Evolutionary conservation across 352 stramenopile genomes (phyloP).

Genomic region (Phytopythium oedochilum): DNA sequence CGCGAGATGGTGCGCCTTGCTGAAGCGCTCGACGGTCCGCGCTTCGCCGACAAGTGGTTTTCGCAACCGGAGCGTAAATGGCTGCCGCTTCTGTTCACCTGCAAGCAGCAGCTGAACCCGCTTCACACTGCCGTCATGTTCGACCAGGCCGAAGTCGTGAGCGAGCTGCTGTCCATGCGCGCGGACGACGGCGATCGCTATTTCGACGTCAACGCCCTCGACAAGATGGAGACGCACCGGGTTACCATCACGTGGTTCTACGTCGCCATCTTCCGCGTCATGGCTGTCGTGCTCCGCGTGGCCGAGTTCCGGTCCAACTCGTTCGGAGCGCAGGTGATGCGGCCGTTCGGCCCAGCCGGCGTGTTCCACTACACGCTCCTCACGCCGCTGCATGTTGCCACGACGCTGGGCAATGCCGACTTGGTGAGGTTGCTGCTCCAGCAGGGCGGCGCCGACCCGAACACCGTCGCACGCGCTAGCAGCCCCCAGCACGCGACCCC

Average conservation of each 20-base stretch:
- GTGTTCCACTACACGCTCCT: conserved; percentile 60
- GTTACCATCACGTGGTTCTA: conserved; percentile 72
- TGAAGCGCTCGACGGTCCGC: conserved; percentile 43
- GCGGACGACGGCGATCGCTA: conserved; percentile 7
- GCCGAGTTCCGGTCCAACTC: background rate
- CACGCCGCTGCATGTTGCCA: conserved; percentile 66
- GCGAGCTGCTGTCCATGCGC: conserved; percentile 47
- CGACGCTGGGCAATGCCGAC: conserved; percentile 62
- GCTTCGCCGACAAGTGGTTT: conserved; percentile 72
- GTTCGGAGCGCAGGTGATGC: conserved; percentile 12
- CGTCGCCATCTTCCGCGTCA: conserved; percentile 47
- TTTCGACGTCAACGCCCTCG: conserved; percentile 67
- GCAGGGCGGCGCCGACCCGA: conserved; percentile 58
- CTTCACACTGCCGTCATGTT: conserved; percentile 74
- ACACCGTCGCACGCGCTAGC: conserved; percentile 40
- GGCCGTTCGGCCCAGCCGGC: conserved; percentile 58
- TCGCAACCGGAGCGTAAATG: conserved; percentile 14
- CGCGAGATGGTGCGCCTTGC: conserved; percentile 38
- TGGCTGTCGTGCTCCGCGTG: conserved; percentile 37
- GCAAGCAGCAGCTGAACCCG: conserved; percentile 50
- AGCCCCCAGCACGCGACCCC: conserved; percentile 56
- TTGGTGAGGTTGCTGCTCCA: conserved; percentile 62
- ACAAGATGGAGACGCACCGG: conserved; percentile 74
- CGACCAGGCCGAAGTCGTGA: conserved; percentile 57
- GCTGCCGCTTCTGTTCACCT: conserved; percentile 19